Conservation (phyloP, 192 early-diverging fungal genomes). For the Mortierella alpina region DNA sequence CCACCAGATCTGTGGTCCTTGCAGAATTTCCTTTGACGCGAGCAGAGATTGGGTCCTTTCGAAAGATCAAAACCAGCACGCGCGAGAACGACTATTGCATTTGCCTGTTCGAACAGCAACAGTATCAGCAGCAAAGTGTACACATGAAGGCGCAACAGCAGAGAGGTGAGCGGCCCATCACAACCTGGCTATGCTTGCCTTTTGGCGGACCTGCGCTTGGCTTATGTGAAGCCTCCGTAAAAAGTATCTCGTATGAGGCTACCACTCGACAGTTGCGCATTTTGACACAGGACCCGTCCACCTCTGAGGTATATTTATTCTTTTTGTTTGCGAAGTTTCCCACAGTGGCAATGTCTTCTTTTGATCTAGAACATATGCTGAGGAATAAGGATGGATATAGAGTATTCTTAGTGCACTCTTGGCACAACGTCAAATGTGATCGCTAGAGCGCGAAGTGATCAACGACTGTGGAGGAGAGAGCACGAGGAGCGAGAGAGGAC, state of each 20-base stretch:
- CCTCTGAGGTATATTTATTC: too few species aligned
- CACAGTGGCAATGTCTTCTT: too few species aligned
- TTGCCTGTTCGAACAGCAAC: slow-evolving; percentile 8
- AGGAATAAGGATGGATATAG: too few species aligned
- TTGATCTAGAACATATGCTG: too few species aligned
- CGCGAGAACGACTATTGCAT: slow-evolving; percentile 12
- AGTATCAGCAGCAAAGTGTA: background rate
- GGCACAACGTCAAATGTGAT: too few species aligned
- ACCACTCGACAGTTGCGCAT: slow-evolving; percentile 13
- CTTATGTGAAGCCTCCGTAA: background rate
- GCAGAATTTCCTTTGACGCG: slow-evolving; percentile 14
- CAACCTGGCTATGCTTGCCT: slow-evolving; percentile 2
- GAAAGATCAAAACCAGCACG: slow-evolving; percentile 13
- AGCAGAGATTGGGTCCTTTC: slow-evolving; percentile 20
- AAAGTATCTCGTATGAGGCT: background rate
- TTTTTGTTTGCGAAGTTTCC: too few species aligned
- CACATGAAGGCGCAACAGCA: background rate
- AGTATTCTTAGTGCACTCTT: too few species aligned
- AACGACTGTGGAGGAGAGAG: too few species aligned
- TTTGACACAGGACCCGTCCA: too few species aligned
- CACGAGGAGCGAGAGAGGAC: too few species aligned
- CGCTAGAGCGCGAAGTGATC: too few species aligned
- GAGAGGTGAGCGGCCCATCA: background rate
- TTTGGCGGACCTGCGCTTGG: slow-evolving; percentile 12
- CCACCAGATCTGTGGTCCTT: background rate